phyloP scores from a whole-genome alignment of 2,329 filamentous ascomycete species.

The Aspergillus hiratsukae region DNA sequence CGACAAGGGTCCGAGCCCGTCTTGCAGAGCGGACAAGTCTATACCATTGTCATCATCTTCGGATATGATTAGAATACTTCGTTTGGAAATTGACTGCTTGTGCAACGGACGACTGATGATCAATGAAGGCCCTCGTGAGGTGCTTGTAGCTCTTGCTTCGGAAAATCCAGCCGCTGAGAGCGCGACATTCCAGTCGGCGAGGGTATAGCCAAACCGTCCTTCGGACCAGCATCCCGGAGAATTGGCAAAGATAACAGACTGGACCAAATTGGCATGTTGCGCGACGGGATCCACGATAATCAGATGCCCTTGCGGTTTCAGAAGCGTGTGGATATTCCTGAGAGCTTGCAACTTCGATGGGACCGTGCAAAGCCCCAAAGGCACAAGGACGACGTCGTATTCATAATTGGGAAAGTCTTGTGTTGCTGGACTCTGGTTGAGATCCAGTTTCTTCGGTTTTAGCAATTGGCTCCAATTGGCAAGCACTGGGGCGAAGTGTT shows the following conservation, averaged over 20 bases:
- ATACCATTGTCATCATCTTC: not conserved
- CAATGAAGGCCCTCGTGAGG: not conserved
- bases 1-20: not conserved
- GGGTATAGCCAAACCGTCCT: not conserved
- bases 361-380: slow-evolving; percentile 13
- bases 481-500: not conserved
- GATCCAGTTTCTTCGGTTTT: slow-evolving; percentile 8
- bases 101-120: slow-evolving; percentile 1
- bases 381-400: slow-evolving; percentile 17
- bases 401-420: slow-evolving; percentile 4
- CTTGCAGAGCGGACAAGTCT: not conserved
- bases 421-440: not conserved
- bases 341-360: slow-evolving; percentile 5
- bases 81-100: not conserved
- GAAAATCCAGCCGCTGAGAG: slow-evolving; percentile 2
- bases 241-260: slow-evolving; percentile 7
- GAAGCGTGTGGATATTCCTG: slow-evolving; percentile 10
- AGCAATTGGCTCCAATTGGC: slow-evolving; percentile 8
- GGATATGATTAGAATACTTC: slow-evolving; percentile 10
- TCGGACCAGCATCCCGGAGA: slow-evolving; percentile 5
- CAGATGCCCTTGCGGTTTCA: slow-evolving; percentile 15
- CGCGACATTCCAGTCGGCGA: not conserved
- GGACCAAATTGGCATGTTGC: slow-evolving; percentile 2
- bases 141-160: not conserved
- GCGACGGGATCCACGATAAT: slow-evolving; percentile 10